Evolutionary conservation across 306 rosid species (phyloP), one percentile per base, ranked within the genome.

Genomic region (Ochetophila trinervis): DNA sequence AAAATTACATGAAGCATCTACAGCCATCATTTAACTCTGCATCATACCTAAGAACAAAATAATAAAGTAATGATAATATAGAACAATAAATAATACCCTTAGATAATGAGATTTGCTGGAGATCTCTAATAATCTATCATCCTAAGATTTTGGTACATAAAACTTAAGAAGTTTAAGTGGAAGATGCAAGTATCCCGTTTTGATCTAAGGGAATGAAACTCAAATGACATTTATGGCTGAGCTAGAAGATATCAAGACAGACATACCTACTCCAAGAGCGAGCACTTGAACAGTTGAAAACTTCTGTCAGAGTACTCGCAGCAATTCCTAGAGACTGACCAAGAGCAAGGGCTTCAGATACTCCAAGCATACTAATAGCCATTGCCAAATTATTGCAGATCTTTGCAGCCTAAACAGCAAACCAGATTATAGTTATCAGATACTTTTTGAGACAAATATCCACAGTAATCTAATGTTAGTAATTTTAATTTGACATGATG

Each of bases 181-280:
- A 60, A 4, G n/a, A n/a, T n/a, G n/a, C n/a, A n/a, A n/a, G n/a
- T n/a, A n/a, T n/a, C n/a, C n/a, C n/a, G n/a, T n/a, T n/a, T n/a
- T n/a, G n/a, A n/a, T n/a, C n/a, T n/a, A n/a, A n/a, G n/a, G n/a
- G n/a, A n/a, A n/a, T n/a, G n/a, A n/a, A n/a, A 36, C 6, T 36
- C 6, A 36, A 36, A 36, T 36, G 42, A 4, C 8, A 8, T 36
- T 36, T 5, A 36, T 10, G 9, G 42, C 9, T 36, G 42, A 36
- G 6, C 45, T 9, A 40, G 45, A 40, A 40, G 12, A 40, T 40
- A 40, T 6, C 13, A 40, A 9, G 44, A 22, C 35, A 9, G 44
- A 22, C 35, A 19, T 84, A 92, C 98, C 98, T 93, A 82, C 98
- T 89, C 98, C 98, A 93, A 83, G 96, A 87, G 53, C 95, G 89